phyloP scores from a whole-genome alignment of 768 basidiomycete species.

The Lactarius sp. region DNA sequence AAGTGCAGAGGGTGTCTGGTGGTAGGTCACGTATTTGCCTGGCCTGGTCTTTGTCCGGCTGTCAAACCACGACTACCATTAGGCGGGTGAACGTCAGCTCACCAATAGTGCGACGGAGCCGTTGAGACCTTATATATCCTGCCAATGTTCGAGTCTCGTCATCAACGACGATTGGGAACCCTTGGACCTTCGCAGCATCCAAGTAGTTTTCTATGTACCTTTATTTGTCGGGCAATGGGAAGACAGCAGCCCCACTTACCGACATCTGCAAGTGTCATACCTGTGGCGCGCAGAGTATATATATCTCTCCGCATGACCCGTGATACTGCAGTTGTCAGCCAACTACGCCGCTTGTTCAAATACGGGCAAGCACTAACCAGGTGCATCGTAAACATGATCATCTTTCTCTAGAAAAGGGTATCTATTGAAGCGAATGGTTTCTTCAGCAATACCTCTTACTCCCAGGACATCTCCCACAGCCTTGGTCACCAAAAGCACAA shows the following conservation, averaged over 20 bases:
- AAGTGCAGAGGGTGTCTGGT: slow-evolving; percentile 66
- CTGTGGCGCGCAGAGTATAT: slow-evolving; percentile 63
- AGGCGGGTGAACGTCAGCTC: neutral
- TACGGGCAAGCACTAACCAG: slow-evolving; percentile 50
- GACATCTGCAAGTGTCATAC: slow-evolving; percentile 72
- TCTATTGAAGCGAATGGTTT: slow-evolving; percentile 95
- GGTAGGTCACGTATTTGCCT: slow-evolving; percentile 56
- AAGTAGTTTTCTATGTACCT: slow-evolving; percentile 52
- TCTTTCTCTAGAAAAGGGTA: slow-evolving; percentile 97
- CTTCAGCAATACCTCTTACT: slow-evolving; percentile 91
- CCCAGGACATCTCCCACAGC: slow-evolving; percentile 95
- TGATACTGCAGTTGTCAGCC: slow-evolving; percentile 50
- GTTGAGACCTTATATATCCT: slow-evolving; percentile 86
- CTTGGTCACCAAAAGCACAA: slow-evolving; percentile 93
- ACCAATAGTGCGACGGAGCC: slow-evolving; percentile 86
- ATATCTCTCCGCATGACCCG: slow-evolving; percentile 87
- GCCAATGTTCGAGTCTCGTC: slow-evolving; percentile 56
- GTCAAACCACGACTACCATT: neutral
- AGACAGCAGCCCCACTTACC: slow-evolving; percentile 45
- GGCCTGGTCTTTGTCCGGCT: slow-evolving; percentile 54
- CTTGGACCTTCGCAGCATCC: slow-evolving; percentile 71
- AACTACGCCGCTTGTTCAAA: slow-evolving; percentile 1
- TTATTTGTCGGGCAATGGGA: neutral
- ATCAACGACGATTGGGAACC: slow-evolving; percentile 82
- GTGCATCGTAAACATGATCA: slow-evolving; percentile 85